These are phyloP conservation scores for Ensete glaucum DNA, from an alignment of 176 grass and related monocot species.

Conservation along the genomic window DNA sequence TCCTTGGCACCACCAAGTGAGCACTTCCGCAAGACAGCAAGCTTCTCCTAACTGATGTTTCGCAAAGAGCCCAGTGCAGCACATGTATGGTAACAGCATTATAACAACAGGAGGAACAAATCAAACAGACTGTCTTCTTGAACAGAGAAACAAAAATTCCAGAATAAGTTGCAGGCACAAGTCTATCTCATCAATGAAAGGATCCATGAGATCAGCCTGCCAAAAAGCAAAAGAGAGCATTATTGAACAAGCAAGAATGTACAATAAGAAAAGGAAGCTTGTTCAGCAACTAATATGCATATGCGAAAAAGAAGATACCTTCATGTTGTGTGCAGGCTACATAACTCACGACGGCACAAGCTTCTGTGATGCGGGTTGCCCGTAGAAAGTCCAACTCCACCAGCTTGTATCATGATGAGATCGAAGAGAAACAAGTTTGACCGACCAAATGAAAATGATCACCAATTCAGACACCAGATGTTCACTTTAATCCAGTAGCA, in stretches of 20 bases:
- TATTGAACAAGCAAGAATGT: not conserved
- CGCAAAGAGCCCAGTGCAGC: not conserved
- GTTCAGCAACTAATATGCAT: not conserved
- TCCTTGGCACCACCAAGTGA: not conserved
- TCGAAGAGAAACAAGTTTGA: not conserved
- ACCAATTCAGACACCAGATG: not conserved
- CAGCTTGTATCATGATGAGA: not conserved
- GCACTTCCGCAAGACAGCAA: not conserved
- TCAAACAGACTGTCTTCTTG: not conserved
- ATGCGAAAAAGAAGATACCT: not conserved
- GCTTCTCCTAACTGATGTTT: not conserved
- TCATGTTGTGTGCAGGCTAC: not conserved
- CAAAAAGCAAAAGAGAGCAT: not conserved
- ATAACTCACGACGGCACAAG: not conserved
- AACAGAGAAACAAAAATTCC: not conserved
- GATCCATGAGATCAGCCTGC: not conserved
- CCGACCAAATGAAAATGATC: not conserved
- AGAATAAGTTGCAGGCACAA: not conserved
- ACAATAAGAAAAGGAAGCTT: not conserved
- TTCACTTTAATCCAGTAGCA: slow-evolving; percentile 3
- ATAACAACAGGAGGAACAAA: not conserved
- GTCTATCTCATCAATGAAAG: not conserved
- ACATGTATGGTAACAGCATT: not conserved
- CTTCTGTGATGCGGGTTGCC: not conserved
- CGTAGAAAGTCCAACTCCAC: not conserved